Evolutionary conservation across 2,329 filamentous ascomycete species (phyloP).

Genomic region (Fusarium brachygibbosum): DNA sequence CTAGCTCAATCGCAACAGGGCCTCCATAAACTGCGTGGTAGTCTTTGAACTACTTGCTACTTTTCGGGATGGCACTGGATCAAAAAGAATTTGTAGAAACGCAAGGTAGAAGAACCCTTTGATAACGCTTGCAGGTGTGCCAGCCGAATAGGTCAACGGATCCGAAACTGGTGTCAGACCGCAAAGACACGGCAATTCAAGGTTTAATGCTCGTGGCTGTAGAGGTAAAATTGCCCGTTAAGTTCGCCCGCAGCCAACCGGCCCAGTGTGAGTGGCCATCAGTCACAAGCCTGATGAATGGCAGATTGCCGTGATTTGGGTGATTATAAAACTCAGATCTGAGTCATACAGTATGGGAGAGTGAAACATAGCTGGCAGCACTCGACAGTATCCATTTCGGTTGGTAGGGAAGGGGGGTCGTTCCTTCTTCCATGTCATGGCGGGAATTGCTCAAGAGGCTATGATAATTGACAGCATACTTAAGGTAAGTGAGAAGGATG

Average conservation of each 20-base stretch:
- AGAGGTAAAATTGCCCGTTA: slow-evolving; percentile 16
- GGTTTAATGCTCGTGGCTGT: slow-evolving; percentile 33
- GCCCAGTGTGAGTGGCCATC: slow-evolving; percentile 13
- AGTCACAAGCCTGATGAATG: slow-evolving; percentile 25
- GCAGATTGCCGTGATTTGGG: slow-evolving; percentile 9
- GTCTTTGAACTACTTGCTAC: background rate
- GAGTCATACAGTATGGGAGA: background rate
- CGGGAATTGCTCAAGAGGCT: background rate
- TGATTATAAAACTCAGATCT: slow-evolving; percentile 1
- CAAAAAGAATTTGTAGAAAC: background rate
- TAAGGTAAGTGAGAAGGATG: background rate
- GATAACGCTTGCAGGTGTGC: background rate
- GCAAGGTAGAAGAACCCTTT: background rate
- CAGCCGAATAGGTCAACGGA: background rate
- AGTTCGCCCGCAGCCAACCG: slow-evolving; percentile 29
- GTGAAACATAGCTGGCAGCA: background rate
- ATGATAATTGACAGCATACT: background rate
- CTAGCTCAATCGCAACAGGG: background rate
- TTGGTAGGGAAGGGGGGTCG: background rate
- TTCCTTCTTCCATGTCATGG: background rate
- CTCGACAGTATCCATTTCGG: background rate
- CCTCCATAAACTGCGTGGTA: background rate
- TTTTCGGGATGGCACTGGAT: background rate
- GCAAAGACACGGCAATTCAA: slow-evolving; percentile 29
- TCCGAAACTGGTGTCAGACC: slow-evolving; percentile 6